These are phyloP conservation scores for Purshia tridentata DNA, from an alignment of 306 rosid genomes.

Conservation along the genomic window DNA sequence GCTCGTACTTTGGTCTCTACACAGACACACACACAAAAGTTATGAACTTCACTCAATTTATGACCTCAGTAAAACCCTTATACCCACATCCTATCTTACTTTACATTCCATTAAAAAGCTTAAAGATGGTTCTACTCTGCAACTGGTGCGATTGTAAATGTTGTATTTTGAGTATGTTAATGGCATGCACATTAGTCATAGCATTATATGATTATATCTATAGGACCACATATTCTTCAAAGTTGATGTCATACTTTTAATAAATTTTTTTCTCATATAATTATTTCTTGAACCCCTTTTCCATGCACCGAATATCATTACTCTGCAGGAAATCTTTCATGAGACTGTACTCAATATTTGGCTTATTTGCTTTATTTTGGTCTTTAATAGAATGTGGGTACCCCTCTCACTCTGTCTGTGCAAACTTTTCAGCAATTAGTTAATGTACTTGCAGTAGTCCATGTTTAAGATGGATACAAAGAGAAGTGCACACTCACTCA, in stretches of 20 bases:
- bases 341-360: background rate
- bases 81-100: background rate
- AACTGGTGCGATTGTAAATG: too few relatives aligned
- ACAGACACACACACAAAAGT: too few relatives aligned
- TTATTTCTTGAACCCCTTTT: constrained; percentile 12
- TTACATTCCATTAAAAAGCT: background rate
- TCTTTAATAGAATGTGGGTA: background rate
- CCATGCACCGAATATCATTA: constrained; percentile 12
- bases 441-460: background rate
- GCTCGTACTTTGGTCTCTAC: too few relatives aligned
- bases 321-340: constrained; percentile 3
- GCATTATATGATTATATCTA: too few relatives aligned
- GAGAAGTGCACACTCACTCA: background rate
- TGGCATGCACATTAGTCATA: background rate
- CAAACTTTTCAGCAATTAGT: constrained; percentile 3
- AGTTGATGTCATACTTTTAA: background rate
- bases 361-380: background rate
- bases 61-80: too few relatives aligned
- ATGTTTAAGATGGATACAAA: background rate
- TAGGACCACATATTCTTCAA: background rate
- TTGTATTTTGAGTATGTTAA: background rate
- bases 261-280: constrained; percentile 3
- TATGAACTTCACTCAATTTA: too few relatives aligned
- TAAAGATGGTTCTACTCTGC: background rate
- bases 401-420: background rate